These are phyloP conservation scores for Claviceps sp. DNA, from an alignment of 2,329 filamentous ascomycete species.

Conservation along the genomic window DNA sequence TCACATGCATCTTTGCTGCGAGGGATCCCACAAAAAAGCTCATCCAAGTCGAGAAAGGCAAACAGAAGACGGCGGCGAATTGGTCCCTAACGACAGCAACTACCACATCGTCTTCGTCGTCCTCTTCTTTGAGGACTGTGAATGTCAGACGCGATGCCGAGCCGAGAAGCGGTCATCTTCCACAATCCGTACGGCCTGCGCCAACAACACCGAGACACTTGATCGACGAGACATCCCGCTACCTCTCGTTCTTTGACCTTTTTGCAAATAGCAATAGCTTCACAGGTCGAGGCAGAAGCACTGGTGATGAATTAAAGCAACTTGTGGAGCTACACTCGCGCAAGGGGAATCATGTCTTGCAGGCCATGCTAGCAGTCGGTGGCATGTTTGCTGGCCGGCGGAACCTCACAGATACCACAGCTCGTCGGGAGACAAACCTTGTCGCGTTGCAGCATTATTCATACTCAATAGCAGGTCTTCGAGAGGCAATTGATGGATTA, in stretches of 20 bases:
- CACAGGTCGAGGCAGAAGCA: slow-evolving; percentile 3
- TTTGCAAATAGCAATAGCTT: slow-evolving; percentile 18
- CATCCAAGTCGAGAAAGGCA: slow-evolving; percentile 13
- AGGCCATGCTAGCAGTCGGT: slow-evolving; percentile 18
- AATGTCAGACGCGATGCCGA: background rate
- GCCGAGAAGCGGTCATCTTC: background rate
- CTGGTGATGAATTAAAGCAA: slow-evolving; percentile 11
- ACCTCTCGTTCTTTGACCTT: slow-evolving; percentile 12
- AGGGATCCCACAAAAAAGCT: background rate
- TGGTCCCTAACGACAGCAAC: background rate
- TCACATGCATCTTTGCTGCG: slow-evolving; percentile 12
- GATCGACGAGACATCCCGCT: slow-evolving; percentile 8
- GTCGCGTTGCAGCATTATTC: slow-evolving; percentile 15
- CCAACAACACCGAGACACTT: background rate
- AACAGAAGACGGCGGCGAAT: slow-evolving; percentile 3
- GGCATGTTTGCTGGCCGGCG: slow-evolving; percentile 3
- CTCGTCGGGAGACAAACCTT: background rate
- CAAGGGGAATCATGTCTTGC: slow-evolving; percentile 8
- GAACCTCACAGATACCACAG: background rate
- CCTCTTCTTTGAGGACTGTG: background rate
- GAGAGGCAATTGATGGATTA: slow-evolving; percentile 8
- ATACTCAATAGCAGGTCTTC: slow-evolving; percentile 13
- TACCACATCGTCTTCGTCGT: background rate
- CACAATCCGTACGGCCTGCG: background rate
- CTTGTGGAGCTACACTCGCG: slow-evolving; percentile 8